These are phyloP conservation scores for Aspergillus sparsus DNA, from an alignment of 495 filamentous ascomycete species.

Conservation along the genomic window DNA sequence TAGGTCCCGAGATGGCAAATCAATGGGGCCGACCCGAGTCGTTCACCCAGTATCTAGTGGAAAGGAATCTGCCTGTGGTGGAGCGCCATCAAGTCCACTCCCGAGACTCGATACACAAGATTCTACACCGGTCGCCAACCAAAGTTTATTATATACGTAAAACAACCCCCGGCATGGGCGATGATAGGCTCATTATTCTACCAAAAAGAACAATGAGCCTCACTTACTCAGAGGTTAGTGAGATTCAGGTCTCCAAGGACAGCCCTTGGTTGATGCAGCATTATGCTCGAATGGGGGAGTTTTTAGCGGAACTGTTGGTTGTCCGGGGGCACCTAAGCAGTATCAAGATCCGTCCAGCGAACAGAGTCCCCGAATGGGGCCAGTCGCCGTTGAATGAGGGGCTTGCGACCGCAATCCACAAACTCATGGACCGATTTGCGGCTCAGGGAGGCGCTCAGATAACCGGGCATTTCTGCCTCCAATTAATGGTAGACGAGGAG, in stretches of 20 bases:
- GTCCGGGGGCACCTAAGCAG: constrained; percentile 59
- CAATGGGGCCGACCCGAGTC: constrained; percentile 57
- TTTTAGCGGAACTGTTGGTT: constrained; percentile 68
- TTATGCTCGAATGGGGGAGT: constrained; percentile 62
- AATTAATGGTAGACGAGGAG: constrained; percentile 61
- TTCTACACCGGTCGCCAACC: constrained; percentile 53
- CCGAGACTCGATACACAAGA: constrained; percentile 53
- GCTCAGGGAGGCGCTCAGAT: constrained; percentile 45
- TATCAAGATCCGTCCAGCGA: constrained; percentile 60
- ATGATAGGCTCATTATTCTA: constrained; percentile 52
- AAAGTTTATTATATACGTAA: constrained; percentile 64
- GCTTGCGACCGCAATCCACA: constrained; percentile 58
- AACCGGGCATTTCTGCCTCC: constrained; percentile 71
- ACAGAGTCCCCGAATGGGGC: constrained; percentile 49
- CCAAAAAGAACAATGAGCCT: constrained; percentile 54
- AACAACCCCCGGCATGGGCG: constrained; percentile 50
- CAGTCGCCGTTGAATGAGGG: constrained; percentile 53
- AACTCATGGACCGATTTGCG: constrained; percentile 61
- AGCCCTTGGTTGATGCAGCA: constrained; percentile 70
- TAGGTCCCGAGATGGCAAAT: constrained; percentile 48
- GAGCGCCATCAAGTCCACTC: constrained; percentile 60
- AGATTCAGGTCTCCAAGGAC: constrained; percentile 55
- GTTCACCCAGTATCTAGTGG: constrained; percentile 56
- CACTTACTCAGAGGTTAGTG: constrained; percentile 56
- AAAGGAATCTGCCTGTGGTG: constrained; percentile 56